Base-by-base conservation (phyloP, 495 filamentous ascomycete genomes). In the Haplographium delicatum region DNA sequence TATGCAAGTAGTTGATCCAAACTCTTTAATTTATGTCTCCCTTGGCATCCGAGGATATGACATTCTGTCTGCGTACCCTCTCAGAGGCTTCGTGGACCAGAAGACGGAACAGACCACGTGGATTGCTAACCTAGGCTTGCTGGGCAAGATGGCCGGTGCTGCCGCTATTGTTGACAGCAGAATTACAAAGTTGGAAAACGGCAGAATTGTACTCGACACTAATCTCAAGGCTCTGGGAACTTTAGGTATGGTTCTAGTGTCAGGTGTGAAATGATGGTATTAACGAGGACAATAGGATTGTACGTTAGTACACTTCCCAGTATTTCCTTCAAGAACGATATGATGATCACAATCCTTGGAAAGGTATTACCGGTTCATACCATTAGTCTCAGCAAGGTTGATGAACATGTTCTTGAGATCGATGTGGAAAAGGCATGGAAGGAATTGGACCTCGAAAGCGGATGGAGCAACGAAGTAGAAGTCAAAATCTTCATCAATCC, bases 121-220 rank as follows among this genome's bases (percentile, higher is more conserved):
- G 49, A 54, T 88, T 10, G 84, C 85, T 1, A 79, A 84, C n/a
- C 65, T 98, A 2, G 93, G 93, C 8, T 68, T 98, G 3, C 54
- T 96, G 19, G 86, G 77, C 13, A 95, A 95, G 63, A 94, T 97
- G 84, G 89, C 89, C 2, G 93, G 89, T 6, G 81, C 82, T 2
- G 90, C 87, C 0, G 93, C 89, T 0, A 71, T 96, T 11, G 59
- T 85, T 1, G 68, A 63, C 7, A 82, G 72, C 10, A 71, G 74
- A n/a, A 74, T 81, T 11, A 72, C 69, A 20, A 58, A 81, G 6
- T 67, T 76, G 8, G 68, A 78, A 22, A 83, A 78, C 35, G 82
- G 86, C 2, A 64, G 70, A 31, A 64, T 95, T 23, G 66, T 80
- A 13, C 65, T 90, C 15, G 77, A 80, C 53, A 75, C 82, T 5